These are phyloP conservation scores for Coleophoma crateriformis DNA, from an alignment of 2,329 filamentous ascomycete genomes.

Conservation along the genomic window DNA sequence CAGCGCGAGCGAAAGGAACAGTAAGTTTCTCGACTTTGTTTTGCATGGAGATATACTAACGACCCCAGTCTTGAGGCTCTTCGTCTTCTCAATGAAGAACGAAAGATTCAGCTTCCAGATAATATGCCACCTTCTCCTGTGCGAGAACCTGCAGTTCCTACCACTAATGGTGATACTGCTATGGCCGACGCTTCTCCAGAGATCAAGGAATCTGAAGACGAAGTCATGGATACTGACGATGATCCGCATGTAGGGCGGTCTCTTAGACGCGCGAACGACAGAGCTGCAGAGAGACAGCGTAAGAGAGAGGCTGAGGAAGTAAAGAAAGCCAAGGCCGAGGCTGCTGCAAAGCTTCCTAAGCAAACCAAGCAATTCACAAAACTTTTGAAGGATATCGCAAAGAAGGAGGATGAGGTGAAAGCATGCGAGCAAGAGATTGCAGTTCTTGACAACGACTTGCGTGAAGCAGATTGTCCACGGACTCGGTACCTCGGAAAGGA, in stretches of 20 bases:
- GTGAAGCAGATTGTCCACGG: conserved; percentile 88
- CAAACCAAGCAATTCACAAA: conserved; percentile 87
- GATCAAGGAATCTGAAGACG: conserved; percentile 50
- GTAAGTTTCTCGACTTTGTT: conserved; percentile 35
- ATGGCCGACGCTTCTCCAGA: conserved; percentile 62
- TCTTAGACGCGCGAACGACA: conserved; percentile 58
- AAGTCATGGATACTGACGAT: conserved; percentile 64
- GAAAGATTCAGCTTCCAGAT: conserved; percentile 68
- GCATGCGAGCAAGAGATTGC: conserved; percentile 82
- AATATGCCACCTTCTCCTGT: conserved; percentile 63
- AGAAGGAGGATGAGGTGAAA: conserved; percentile 74
- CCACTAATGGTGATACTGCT: conserved; percentile 49
- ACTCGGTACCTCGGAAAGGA: conserved; percentile 89
- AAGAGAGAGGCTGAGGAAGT: conserved; percentile 73
- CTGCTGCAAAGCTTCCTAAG: conserved; percentile 57
- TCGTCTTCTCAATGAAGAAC: conserved; percentile 64
- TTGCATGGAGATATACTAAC: conserved; percentile 21
- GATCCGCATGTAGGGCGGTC: conserved; percentile 52
- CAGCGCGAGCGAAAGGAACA: conserved; percentile 70
- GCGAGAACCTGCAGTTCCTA: conserved; percentile 34
- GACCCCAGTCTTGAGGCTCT: conserved; percentile 60
- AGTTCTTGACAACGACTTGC: conserved; percentile 82
- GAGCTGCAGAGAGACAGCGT: conserved; percentile 66
- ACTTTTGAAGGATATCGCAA: conserved; percentile 81
- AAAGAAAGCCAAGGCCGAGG: conserved; percentile 54